A percentile compares a stretch with the other conserved stretches of the same genome.
phyloP scores from a whole-genome alignment of 805 yeast species.

The Candida coquimbonensis region DNA sequence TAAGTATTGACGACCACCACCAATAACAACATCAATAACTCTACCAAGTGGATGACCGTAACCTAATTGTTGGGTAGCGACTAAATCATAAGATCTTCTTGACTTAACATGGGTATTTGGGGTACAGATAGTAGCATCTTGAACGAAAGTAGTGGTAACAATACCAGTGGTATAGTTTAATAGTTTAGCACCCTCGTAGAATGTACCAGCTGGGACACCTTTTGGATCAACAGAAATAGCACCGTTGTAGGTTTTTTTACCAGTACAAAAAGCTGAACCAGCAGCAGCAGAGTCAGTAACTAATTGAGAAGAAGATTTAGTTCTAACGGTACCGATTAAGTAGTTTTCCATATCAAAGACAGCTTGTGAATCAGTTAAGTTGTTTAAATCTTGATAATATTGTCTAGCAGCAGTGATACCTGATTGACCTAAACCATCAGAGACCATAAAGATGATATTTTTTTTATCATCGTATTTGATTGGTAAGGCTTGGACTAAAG shows the following conservation, averaged over 20 bases:
- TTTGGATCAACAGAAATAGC: constrained; percentile 80
- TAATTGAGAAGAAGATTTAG: constrained; percentile 65
- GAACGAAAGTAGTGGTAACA: constrained; percentile 84
- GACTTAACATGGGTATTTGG: constrained; percentile 72
- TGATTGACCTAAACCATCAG: constrained; percentile 92
- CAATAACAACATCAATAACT: constrained; percentile 74
- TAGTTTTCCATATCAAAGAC: constrained; percentile 56
- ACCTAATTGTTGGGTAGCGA: constrained; percentile 84
- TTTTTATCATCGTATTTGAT: constrained; percentile 37
- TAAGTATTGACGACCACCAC: constrained; percentile 88
- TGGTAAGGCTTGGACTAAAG: constrained; percentile 20
- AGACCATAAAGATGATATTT: constrained; percentile 80
- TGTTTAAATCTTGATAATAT: constrained; percentile 52
- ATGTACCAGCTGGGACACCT: constrained; percentile 70
- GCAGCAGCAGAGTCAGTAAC: constrained; percentile 96
- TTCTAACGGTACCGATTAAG: constrained; percentile 78
- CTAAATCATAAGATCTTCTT: constrained; percentile 69
- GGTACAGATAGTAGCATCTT: constrained; percentile 92
- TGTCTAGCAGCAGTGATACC: constrained; percentile 74
- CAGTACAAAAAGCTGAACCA: constrained; percentile 87
- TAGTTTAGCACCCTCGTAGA: constrained; percentile 80
- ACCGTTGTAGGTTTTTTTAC: constrained; percentile 76
- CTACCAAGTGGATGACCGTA: constrained; percentile 64
- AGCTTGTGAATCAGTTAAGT: constrained; percentile 42
- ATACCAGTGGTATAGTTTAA: constrained; percentile 78